Conservation (phyloP, 441 rosid species). For the Jatropha podagrica region DNA sequence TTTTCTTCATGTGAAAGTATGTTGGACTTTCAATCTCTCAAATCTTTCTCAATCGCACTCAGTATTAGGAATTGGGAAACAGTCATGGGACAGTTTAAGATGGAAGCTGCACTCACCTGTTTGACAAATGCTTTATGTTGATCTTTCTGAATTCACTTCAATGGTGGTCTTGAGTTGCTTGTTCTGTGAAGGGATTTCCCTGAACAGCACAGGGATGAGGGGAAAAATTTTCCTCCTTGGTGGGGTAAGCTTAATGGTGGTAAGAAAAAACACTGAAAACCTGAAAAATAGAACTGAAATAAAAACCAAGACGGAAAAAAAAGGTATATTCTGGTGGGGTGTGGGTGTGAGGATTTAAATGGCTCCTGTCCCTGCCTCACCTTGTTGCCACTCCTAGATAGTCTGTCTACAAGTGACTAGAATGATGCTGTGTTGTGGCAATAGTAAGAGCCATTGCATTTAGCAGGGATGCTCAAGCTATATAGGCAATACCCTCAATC, state of each 20-base stretch:
- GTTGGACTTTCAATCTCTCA: neutral
- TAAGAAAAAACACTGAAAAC: neutral
- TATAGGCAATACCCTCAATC: neutral
- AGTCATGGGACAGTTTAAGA: neutral
- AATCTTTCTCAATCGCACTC: neutral
- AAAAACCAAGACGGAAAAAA: neutral
- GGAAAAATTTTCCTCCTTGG: neutral
- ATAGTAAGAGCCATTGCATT: neutral
- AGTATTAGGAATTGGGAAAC: neutral
- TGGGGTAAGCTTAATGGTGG: neutral
- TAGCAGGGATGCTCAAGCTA: neutral
- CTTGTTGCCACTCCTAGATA: too few species aligned
- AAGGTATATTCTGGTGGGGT: neutral
- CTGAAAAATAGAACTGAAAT: too few species aligned
- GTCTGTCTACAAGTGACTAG: too few species aligned
- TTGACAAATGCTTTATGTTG: neutral
- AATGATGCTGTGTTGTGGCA: neutral
- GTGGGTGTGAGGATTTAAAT: too few species aligned
- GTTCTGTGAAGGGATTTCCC: neutral
- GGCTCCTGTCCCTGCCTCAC: too few species aligned
- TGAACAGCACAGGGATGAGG: neutral
- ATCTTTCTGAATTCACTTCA: neutral
- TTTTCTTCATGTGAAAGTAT: neutral
- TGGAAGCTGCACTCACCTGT: neutral
- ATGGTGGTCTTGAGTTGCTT: neutral